Percentiles rank a stretch among this genome's conserved stretches.
These are phyloP conservation scores for Corymbia citriodora DNA, from an alignment of 441 rosid genomes.

Conservation along the genomic window DNA sequence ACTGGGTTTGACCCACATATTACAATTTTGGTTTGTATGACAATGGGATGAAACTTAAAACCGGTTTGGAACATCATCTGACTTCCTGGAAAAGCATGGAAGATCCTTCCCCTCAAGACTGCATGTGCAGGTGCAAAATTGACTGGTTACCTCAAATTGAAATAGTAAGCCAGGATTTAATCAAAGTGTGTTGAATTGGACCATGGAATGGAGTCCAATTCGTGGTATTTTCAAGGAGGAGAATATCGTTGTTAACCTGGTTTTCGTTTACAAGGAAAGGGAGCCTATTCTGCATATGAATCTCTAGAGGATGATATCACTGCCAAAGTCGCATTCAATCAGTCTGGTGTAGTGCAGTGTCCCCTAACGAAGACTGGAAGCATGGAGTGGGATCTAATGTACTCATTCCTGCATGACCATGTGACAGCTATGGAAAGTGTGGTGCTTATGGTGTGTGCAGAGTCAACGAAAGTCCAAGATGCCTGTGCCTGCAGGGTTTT, in stretches of 20 bases:
- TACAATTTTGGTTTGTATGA: neutral
- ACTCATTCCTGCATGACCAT: neutral
- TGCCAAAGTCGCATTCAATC: neutral
- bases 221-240: too few species aligned
- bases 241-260: neutral
- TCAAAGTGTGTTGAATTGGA: neutral
- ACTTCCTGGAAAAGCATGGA: constrained; percentile 7
- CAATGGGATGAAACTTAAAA: too few species aligned
- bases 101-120: constrained; percentile 11
- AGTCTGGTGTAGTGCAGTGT: neutral
- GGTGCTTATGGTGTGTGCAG: neutral
- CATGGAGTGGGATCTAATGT: neutral
- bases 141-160: neutral
- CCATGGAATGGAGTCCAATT: neutral
- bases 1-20: too few species aligned
- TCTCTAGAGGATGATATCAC: neutral
- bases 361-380: neutral
- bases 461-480: neutral
- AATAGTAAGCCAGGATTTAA: neutral
- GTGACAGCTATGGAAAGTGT: neutral
- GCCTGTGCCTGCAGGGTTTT: neutral
- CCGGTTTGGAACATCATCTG: neutral
- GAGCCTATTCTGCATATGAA: neutral
- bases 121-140: neutral
- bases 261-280: neutral